Evolutionary conservation across 2,329 filamentous ascomycete genomes (phyloP), one percentile per base, ranked within the genome.

Genomic region (Hymenoscyphus scutula): DNA sequence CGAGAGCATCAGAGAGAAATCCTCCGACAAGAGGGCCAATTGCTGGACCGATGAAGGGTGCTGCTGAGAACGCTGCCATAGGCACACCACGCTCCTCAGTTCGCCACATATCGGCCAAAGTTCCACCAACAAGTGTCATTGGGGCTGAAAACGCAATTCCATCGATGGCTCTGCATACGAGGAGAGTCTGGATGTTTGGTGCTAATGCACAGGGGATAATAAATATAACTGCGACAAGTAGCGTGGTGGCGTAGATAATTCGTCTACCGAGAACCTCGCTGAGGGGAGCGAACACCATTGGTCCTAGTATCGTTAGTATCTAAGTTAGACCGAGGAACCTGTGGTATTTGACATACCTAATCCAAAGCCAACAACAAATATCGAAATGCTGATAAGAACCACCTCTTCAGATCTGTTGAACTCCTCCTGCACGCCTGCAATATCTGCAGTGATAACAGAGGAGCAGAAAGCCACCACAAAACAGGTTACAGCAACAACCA

Each of bases 121-220:
- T 94, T 8, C 91, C 91, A 53, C 91, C 91, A 8, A 93, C 91
- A 1, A 95, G 81, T 0, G 91, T 94, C 89, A 96, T 94, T 1
- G 91, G 91, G 0, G 91, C 91, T 11, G 89, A 92, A 73, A 94
- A 94, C 5, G 89, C 89, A 61, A 95, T 91, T 54, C 91, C 91
- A 65, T 92, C 91, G 63, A 96, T 90, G 54, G 87, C 80, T 65
- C 91, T 85, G 72, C 88, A 91, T 29, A 91, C 87, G 5, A 96
- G 79, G 7, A 96, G 82, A 0, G 91, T 95, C 25, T 77, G 82
- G 32, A 93, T 90, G 68, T 94, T 95, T 69, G 88, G 80, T 3
- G 91, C 80, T 0, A 94, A 84, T 1, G 91, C 91, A 66, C 89
- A 91, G 1, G 91, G 91, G 63, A 96, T 90, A 67, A 91, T 83